Conservation (phyloP, 441 rosid species). For the Populus hybrid region DNA sequence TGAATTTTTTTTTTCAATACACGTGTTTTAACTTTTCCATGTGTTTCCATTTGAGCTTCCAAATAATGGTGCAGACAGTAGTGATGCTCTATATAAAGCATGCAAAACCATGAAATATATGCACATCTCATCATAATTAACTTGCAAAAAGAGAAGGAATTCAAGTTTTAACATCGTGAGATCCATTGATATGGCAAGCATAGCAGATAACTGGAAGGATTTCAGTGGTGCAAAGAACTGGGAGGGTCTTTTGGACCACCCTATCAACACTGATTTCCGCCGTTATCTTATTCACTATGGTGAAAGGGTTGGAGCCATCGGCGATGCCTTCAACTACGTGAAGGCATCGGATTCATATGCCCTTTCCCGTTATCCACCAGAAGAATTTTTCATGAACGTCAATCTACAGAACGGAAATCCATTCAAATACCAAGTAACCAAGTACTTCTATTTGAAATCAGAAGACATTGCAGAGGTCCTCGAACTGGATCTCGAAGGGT, state of each 20-base stretch:
- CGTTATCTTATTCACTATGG: constrained; percentile 30
- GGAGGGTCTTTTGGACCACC: constrained; percentile 25
- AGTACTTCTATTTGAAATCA: constrained; percentile 21
- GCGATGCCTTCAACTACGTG: constrained; percentile 16
- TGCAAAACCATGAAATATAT: too few relatives aligned
- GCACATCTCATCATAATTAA: too few relatives aligned
- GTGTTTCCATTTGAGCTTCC: too few relatives aligned
- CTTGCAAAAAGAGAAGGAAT: too few relatives aligned
- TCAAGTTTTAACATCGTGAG: too few relatives aligned
- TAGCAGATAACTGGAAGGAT: constrained; percentile 22
- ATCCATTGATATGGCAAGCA: neutral
- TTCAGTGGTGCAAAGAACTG: constrained; percentile 29
- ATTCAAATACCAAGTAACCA: constrained; percentile 22
- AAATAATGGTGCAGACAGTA: too few relatives aligned
- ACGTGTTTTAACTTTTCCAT: too few relatives aligned
- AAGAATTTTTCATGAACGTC: constrained; percentile 17
- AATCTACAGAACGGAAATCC: constrained; percentile 18
- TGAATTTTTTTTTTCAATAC: too few relatives aligned
- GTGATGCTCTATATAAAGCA: too few relatives aligned
- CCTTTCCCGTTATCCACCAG: constrained; percentile 10
- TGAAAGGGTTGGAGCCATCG: constrained; percentile 22
- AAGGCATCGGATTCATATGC: neutral
- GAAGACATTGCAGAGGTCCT: neutral
- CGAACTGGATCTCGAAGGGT: neutral
- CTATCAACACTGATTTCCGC: constrained; percentile 31